Base-by-base conservation (phyloP, 306 rosid genomes). In the Phaseolus lunatus region DNA sequence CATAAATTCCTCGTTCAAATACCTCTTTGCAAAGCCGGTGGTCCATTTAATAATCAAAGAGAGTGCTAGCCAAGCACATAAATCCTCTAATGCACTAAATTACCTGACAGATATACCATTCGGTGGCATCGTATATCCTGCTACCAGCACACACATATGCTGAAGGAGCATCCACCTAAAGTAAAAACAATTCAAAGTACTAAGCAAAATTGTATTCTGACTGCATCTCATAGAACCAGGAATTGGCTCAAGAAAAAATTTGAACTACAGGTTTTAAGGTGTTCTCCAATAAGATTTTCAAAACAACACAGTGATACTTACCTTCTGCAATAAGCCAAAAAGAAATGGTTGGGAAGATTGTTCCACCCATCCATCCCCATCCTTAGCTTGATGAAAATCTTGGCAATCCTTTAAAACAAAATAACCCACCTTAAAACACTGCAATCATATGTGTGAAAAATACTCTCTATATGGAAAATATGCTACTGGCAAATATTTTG, bases 351-450 rank as follows among this genome's bases (percentile, higher is more conserved):
- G 97, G 57, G 90, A 88, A 87, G 96, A 92, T 87, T 96, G 98
- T 83, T 96, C 99, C 53, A 92, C 96, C 99, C 99, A 96, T 73
- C 98, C 99, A 72, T 96, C 99, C 65, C 99, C 98, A 77, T 96
- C 99, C 80, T 91, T 96, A 16, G 98, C 99, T 88, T 77, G 99
- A 88, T 96, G 99, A 77, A 88, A 93, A 65, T 96, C 97, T 81
- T 91, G 91, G 80, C 99, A 96, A 67, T 96, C 99, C 99, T 95
- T 80, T 45, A 78, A 78, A 89, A 75, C 13, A 18, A 77, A 67
- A 83, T 41, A 41, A 10, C 58, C 76, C 76, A 72, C 16, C 61
- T 64, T 63, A 78, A 83, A 81, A 53, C 8, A 81, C 76, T 67
- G 75, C 43, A 64, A 45, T 75, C 80, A 37, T 53, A 35, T 13